phyloP scores from a whole-genome alignment of 2,329 filamentous ascomycete genomes.

The Aschersonia sp. region DNA sequence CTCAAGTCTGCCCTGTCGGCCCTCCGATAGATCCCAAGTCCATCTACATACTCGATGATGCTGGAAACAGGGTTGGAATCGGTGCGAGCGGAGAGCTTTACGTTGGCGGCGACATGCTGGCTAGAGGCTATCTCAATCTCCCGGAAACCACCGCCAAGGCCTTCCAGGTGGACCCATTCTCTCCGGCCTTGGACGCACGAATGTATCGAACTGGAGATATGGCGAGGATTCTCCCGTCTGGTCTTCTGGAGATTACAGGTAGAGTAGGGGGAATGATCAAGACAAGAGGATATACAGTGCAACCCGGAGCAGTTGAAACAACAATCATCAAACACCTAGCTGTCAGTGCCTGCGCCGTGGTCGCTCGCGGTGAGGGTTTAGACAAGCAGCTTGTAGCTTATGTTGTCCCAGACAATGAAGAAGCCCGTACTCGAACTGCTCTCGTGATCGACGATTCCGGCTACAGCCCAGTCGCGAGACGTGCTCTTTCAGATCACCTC shows the following conservation, averaged over 20 bases:
- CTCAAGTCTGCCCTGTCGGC: conserved; percentile 59
- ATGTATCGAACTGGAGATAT: conserved; percentile 67
- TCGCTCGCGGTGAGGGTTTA: conserved; percentile 61
- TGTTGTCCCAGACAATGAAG: conserved; percentile 52
- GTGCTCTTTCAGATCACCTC: conserved; percentile 48
- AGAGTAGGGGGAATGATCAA: conserved; percentile 72
- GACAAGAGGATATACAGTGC: conserved; percentile 63
- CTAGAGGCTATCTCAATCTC: conserved; percentile 66
- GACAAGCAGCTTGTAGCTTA: conserved; percentile 66
- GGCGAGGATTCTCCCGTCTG: conserved; percentile 51
- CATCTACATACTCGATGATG: conserved; percentile 59
- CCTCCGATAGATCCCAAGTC: conserved; percentile 52
- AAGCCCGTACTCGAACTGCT: conserved; percentile 38
- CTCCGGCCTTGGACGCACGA: conserved; percentile 40
- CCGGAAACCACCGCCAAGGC: conserved; percentile 62
- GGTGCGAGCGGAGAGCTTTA: conserved; percentile 60
- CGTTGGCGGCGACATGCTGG: conserved; percentile 58
- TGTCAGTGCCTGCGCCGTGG: conserved; percentile 56
- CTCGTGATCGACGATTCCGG: conserved; percentile 56
- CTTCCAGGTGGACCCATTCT: conserved; percentile 54
- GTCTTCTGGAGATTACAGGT: conserved; percentile 60
- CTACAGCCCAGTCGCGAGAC: conserved; percentile 54
- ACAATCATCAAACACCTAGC: conserved; percentile 55
- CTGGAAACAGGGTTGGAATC: conserved; percentile 44
- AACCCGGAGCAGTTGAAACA: conserved; percentile 63